A percentile compares a stretch with the other conserved stretches of the same genome.
These are phyloP conservation scores for Polygonum maritimum DNA, from an alignment of 148 eudicot species.

Conservation along the genomic window DNA sequence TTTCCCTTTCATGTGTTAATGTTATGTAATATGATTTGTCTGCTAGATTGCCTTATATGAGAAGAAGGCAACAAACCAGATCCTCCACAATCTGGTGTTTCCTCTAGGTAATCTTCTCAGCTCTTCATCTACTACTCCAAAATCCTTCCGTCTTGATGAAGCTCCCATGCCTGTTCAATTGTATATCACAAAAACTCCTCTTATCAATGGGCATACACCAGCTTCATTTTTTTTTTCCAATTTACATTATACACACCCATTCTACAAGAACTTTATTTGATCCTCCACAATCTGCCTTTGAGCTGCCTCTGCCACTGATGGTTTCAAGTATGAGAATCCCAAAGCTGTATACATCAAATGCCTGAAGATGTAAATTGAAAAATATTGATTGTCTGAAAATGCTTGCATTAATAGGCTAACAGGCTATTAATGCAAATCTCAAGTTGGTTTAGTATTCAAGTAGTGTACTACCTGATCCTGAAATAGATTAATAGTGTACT, in stretches of 20 bases:
- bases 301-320: slow-evolving; percentile 12
- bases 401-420: too few species aligned
- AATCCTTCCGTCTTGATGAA: slow-evolving; percentile 56
- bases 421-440: too few species aligned
- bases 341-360: slow-evolving; percentile 16
- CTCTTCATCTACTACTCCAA: slow-evolving; percentile 72
- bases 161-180: slow-evolving; percentile 69
- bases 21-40: too few species aligned
- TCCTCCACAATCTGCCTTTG: slow-evolving; percentile 6
- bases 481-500: too few species aligned
- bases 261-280: slow-evolving; percentile 11
- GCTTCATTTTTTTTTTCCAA: background rate
- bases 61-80: too few species aligned
- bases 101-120: slow-evolving; percentile 51
- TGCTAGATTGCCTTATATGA: too few species aligned
- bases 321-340: slow-evolving; percentile 13
- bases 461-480: too few species aligned
- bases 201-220: background rate
- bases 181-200: background rate
- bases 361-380: too few species aligned
- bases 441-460: too few species aligned
- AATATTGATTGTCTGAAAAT: too few species aligned
- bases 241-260: slow-evolving; percentile 1
- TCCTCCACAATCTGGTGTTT: too few species aligned
- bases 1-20: too few species aligned